Conservation (phyloP, 495 filamentous ascomycete genomes). For the Aspergillus nanangensis region DNA sequence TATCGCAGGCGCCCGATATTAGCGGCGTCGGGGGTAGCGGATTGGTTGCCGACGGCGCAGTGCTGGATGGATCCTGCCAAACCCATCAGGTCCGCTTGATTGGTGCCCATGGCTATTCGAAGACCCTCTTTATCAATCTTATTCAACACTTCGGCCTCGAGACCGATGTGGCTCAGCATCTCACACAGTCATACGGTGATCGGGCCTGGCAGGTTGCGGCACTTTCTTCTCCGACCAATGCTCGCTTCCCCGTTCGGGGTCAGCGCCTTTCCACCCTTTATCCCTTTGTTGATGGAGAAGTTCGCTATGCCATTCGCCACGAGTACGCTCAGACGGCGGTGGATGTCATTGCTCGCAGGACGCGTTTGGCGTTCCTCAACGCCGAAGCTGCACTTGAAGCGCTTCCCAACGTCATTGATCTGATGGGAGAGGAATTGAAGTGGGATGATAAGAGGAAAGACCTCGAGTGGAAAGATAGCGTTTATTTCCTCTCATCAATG, state of each 20-base stretch:
- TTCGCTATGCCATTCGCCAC: conserved; percentile 82
- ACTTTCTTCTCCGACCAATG: conserved; percentile 72
- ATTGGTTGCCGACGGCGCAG: conserved; percentile 65
- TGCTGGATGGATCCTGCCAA: conserved; percentile 81
- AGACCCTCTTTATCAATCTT: conserved; percentile 96
- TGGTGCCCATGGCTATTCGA: conserved; percentile 90
- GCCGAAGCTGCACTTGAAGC: conserved; percentile 93
- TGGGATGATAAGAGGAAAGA: conserved; percentile 77
- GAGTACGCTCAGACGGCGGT: conserved; percentile 95
- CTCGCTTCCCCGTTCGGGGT: conserved; percentile 85
- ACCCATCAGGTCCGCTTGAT: conserved; percentile 87
- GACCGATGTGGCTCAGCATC: conserved; percentile 89
- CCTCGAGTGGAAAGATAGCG: conserved; percentile 78
- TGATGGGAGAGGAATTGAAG: conserved; percentile 84
- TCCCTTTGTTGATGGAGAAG: conserved; percentile 95
- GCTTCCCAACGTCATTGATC: conserved; percentile 81
- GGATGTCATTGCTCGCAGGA: conserved; percentile 85
- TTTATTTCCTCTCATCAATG: conserved; percentile 78
- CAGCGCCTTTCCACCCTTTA: conserved; percentile 78
- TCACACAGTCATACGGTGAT: conserved; percentile 88
- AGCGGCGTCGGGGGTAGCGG: conserved; percentile 65
- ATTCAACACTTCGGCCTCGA: conserved; percentile 97
- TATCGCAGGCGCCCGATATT: conserved; percentile 62
- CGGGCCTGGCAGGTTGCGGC: conserved; percentile 93
- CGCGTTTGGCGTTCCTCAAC: conserved; percentile 88